Base-by-base conservation (phyloP, 2,329 filamentous ascomycete species). In the Colletotrichum sp. region DNA sequence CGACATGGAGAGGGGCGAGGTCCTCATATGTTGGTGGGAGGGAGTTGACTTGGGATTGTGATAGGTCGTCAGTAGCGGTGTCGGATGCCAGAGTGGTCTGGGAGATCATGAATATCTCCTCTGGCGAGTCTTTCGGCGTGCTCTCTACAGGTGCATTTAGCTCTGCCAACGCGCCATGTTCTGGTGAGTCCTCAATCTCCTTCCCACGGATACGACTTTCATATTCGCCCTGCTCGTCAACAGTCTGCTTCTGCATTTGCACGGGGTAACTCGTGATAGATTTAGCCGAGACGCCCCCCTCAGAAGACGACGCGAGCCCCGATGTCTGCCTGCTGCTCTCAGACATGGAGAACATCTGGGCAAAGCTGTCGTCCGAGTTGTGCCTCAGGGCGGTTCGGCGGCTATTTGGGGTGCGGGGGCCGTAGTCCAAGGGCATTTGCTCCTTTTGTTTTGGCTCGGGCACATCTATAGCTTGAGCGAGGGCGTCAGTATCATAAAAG, bases 401-500 rank as follows among this genome's bases (percentile, higher is more conserved):
- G 44, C 68, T 82, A 59, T 79, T 83, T 5, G 83, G 83, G 52
- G 85, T 83, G 36, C 78, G 81, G 0, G 80, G 79, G 60, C 79
- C 85, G 15, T 82, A 85, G 68, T 84, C 86, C 75, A 85, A 79
- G 24, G 82, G 81, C 8, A 85, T 77, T 7, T 84, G 82, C 70
- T 85, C 85, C 78, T 84, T 86, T 49, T 69, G 68, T 69, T 82
- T 85, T 8, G 87, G 81, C 10, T 81, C 79, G 10, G 88, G 89
- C 66, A 92, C 88, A 76, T 92, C 89, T 63, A 92, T 89, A 8
- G 89, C 89, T 60, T 85, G 85, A 65, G 84, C 84, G 71, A 89
- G 82, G 32, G 86, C 88, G n/a, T 91, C 91, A 32, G 91, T 84
- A 79, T 91, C 92, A 80, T 93, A 93, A 79, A 93, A 93, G 81